Percentiles rank a stretch among this genome's conserved stretches.
Evolutionary conservation across 768 basidiomycete genomes (phyloP).

Genomic region (Russula olivacea): DNA sequence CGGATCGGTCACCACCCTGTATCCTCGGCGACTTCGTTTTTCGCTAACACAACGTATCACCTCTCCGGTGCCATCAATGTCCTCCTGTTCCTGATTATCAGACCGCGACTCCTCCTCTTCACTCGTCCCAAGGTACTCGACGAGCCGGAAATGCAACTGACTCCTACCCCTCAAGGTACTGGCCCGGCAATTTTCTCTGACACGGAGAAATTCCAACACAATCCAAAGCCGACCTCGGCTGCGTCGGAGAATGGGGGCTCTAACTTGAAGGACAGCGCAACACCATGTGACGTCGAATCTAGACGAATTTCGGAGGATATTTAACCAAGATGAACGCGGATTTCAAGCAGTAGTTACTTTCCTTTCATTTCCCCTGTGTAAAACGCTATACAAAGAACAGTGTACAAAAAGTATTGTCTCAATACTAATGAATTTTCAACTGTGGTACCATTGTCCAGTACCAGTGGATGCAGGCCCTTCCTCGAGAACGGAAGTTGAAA

Average conservation of each 20-base stretch:
- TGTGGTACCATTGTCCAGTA: no score
- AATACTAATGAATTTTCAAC: no score
- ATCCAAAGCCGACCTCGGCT: background rate
- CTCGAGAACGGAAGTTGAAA: no score
- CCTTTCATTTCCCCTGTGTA: no score
- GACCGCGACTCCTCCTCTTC: conserved; percentile 16
- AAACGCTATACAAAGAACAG: no score
- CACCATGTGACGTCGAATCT: background rate
- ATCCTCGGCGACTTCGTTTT: conserved; percentile 27
- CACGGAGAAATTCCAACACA: no score
- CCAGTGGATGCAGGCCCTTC: no score
- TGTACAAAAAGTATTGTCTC: no score
- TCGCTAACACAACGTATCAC: background rate
- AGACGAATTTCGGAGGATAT: no score
- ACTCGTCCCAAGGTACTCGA: background rate
- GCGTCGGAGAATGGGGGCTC: background rate
- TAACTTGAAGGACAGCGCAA: background rate
- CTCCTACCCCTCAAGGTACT: background rate
- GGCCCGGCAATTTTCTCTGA: no score
- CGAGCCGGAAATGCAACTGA: background rate
- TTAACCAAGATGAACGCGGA: no score
- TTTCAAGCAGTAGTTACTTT: no score
- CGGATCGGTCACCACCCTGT: conserved; percentile 26
- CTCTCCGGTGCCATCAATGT: conserved; percentile 41
- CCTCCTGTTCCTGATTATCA: conserved; percentile 34